Evolutionary conservation across 345 rosid genomes (phyloP).

Genomic region (Isatis tinctoria): DNA sequence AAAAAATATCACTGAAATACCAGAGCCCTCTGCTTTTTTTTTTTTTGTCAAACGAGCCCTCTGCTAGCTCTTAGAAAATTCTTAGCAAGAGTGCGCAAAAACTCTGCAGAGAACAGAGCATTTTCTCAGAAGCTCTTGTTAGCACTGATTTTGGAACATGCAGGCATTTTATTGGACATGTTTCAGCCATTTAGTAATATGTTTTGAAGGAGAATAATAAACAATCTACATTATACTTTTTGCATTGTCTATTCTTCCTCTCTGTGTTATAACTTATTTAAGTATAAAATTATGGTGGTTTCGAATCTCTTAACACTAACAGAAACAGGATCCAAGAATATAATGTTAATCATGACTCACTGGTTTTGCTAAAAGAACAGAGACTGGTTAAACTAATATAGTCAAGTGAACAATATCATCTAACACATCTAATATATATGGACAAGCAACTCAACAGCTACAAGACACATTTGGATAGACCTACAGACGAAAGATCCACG

Average conservation of each 20-base stretch:
- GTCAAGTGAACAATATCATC: too few species aligned
- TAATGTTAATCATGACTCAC: too few species aligned
- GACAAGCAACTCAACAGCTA: too few species aligned
- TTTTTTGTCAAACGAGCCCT: too few species aligned
- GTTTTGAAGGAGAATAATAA: not conserved
- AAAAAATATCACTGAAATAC: slow-evolving; percentile 42
- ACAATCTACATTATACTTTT: not conserved
- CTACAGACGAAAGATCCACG: too few species aligned
- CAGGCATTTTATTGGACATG: not conserved
- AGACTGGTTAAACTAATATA: too few species aligned
- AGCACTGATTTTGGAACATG: slow-evolving; percentile 6
- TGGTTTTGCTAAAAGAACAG: too few species aligned
- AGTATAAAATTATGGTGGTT: not conserved
- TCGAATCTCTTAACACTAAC: slow-evolving; percentile 3
- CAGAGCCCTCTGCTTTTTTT: slow-evolving; percentile 63
- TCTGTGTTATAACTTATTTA: too few species aligned
- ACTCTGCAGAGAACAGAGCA: slow-evolving; percentile 14
- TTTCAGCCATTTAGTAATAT: not conserved
- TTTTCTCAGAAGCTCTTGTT: slow-evolving; percentile 22
- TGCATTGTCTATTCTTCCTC: not conserved
- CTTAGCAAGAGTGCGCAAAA: slow-evolving; percentile 31
- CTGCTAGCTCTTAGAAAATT: slow-evolving; percentile 59
- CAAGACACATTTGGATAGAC: too few species aligned
- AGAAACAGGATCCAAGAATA: too few species aligned
- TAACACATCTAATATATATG: too few species aligned